Evolutionary conservation across 495 filamentous ascomycete species (phyloP), one percentile per base, ranked within the genome.

Genomic region (Clavariopsis aquatica): DNA sequence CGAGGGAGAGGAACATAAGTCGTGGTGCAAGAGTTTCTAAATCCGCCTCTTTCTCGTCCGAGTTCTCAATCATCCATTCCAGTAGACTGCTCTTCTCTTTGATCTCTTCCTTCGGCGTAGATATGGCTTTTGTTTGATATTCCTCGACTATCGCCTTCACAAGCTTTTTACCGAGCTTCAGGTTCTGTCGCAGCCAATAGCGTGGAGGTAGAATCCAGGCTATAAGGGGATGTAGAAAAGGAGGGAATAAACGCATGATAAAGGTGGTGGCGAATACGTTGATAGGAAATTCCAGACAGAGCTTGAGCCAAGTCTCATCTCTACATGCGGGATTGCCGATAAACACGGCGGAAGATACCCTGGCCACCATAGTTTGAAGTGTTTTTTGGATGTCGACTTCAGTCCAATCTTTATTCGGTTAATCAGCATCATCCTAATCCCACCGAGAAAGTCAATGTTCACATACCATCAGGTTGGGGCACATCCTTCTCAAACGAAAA

Each of bases 21-120:
- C 56, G 10, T 9, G 23, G 23, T 59, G 15, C 34, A 20, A 59
- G 34, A 20, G n/a, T 49, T 12, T 15, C 43, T 1, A 41, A 41
- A 17, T 51, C 49, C 0, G n/a, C 47, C 28, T 62, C 58, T 0
- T 31, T 38, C 7, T 29, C 58, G 1, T 0, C 27, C 2, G 58
- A 47, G 28, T 52, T 52, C 6, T 62, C 58, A 3, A 62, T 26
- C 58, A 62, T 62, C 58, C 58, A 62, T 22, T 24, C 45, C 1
- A 62, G n/a, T 26, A 62, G 58, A 17, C 24, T 62, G 12, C 23
- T 22, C 19, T 41, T 43, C 19, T 52, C 58, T 20, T 10, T 29
- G 5, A 43, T 26, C 7, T 31, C n/a, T 17, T 27, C 29, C 8
- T 36, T 22, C 6, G 22, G 17, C 7, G 8, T 47, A 5, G 17